Base-by-base conservation (phyloP, 192 early-diverging fungal species). In the Entophlyctis helioformis region DNA sequence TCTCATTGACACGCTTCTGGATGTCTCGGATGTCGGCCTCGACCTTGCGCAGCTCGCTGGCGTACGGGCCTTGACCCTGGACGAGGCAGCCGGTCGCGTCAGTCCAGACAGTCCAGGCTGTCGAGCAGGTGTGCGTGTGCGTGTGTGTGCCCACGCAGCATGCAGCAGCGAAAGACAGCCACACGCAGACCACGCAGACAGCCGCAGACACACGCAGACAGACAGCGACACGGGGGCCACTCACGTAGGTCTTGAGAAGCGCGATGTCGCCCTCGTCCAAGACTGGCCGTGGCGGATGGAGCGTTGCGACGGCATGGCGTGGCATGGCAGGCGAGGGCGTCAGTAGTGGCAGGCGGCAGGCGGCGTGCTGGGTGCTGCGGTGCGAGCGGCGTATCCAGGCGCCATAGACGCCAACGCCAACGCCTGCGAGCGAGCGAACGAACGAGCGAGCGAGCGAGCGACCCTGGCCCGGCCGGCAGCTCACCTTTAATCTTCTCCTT, bases 1-100 rank as follows among this genome's bases (percentile, higher is more conserved):
- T 91, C 60, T 99, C 93, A 63, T 92, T 97, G 52, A 99, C 92
- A 22, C 88, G 73, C 74, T 97, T 97, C 67, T 99, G 96, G 21
- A 82, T 77, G 40, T 97, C 96, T 69, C 90, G 93, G 54, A 99
- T 97, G 32, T 93, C 89, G 43, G 73, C 76, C 52, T 97, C 96
- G 26, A 93, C 78, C 46, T 81, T 80, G 62, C 89, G 94, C 51
- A 99, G 78, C 49, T 97, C 91, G 49, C 83, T 83, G 16, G 91
- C 91, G 48, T 99, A 99, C 25, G 96, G 87, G 21, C 96, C 96
- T 75, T 92, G 89, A 41, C 96, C 96, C 87, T 91, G 54, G 23
- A 20, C 46, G 12, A 21, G 3, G n/a, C n/a, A 20, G 1, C 12
- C 2, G 11, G 37, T 11, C 12, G 38, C 2, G 37, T 3, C 15